phyloP scores from a whole-genome alignment of 2,329 filamentous ascomycete species.

The Nannizzia gypsea region DNA sequence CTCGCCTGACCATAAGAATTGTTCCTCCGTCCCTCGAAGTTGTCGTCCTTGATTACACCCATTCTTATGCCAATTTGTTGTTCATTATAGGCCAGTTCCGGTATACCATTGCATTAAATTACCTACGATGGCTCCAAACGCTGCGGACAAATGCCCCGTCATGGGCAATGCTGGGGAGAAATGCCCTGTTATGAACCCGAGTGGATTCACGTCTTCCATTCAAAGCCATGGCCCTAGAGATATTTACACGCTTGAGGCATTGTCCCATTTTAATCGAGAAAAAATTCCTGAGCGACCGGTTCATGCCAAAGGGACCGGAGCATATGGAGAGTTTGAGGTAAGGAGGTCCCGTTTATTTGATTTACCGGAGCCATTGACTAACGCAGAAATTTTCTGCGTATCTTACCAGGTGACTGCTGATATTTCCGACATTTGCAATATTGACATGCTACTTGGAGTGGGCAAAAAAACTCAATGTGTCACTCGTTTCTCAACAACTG shows the following conservation, averaged over 20 bases:
- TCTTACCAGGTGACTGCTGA: neutral
- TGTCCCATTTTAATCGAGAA: conserved; percentile 29
- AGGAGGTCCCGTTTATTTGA: neutral
- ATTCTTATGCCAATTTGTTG: neutral
- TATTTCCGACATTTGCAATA: conserved; percentile 5
- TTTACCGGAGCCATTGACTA: too few species aligned
- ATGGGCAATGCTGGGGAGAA: neutral
- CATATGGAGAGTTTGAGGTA: conserved; percentile 32
- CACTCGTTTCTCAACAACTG: conserved; percentile 4
- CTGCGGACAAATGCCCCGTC: neutral
- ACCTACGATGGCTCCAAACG: neutral
- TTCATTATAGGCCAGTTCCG: too few species aligned
- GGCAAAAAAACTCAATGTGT: conserved; percentile 4
- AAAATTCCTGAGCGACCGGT: conserved; percentile 33
- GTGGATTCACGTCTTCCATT: neutral
- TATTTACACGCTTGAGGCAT: neutral
- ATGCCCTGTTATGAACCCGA: neutral
- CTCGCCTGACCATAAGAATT: neutral
- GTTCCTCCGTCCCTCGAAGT: neutral
- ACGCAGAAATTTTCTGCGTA: neutral
- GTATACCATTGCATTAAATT: too few species aligned
- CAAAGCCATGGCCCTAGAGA: neutral
- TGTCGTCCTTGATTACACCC: neutral
- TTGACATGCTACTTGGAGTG: conserved; percentile 4
- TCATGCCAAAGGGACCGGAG: conserved; percentile 34